phyloP scores from a whole-genome alignment of 257 asterid genomes.

The Scutellaria minor region DNA sequence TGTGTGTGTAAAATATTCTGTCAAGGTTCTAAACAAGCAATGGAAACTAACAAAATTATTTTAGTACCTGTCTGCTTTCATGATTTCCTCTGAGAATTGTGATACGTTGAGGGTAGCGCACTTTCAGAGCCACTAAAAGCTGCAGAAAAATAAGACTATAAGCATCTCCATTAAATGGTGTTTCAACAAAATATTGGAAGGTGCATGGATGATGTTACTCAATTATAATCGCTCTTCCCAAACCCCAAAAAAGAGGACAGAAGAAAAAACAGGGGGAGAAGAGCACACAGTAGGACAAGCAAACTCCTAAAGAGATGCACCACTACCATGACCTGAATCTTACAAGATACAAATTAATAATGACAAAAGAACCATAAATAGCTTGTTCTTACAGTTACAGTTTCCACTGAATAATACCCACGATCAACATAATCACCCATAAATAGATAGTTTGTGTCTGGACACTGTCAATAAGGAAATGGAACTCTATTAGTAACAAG shows the following conservation, averaged over 20 bases:
- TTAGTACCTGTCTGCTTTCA: slow-evolving; percentile 76
- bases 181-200: slow-evolving; percentile 21
- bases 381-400: slow-evolving; percentile 81
- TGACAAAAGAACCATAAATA: slow-evolving; percentile 14
- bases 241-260: background rate
- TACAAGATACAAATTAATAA: slow-evolving; percentile 24
- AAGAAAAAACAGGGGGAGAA: slow-evolving; percentile 2
- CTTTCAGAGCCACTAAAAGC: slow-evolving; percentile 83
- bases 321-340: slow-evolving; percentile 12
- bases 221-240: background rate
- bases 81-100: slow-evolving; percentile 87
- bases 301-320: slow-evolving; percentile 15
- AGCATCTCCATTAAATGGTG: slow-evolving; percentile 25
- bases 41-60: background rate
- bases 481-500: slow-evolving; percentile 32
- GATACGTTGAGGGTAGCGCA: slow-evolving; percentile 77
- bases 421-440: slow-evolving; percentile 98
- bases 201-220: background rate
- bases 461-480: slow-evolving; percentile 72
- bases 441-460: slow-evolving; percentile 92
- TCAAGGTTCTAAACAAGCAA: slow-evolving; percentile 1
- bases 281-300: background rate
- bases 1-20: background rate
- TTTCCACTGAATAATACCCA: slow-evolving; percentile 94
- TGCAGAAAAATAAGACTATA: slow-evolving; percentile 45